Base-by-base conservation (phyloP, 176 grass and related monocot genomes). In the Alloteropsis semialata region DNA sequence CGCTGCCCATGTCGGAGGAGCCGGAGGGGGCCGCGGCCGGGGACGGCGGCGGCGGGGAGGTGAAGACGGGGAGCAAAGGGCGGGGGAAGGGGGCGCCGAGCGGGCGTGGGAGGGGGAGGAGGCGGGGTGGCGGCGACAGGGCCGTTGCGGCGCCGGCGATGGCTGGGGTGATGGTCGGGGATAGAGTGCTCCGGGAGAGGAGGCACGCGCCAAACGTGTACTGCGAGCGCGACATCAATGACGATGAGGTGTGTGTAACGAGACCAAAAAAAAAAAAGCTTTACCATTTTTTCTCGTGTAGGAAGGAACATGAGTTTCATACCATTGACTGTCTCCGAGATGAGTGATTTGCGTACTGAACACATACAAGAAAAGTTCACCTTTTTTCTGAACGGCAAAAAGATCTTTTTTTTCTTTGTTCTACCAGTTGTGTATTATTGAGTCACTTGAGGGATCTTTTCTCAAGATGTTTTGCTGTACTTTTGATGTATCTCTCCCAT, bases 161-260 rank as follows among this genome's bases (percentile, higher is more conserved):
- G 56, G 60, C 17, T 21, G 43, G 19, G 8, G 76, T 74, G 10
- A 65, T 44, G 16, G 44, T 21, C 13, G 56, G 76, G 28, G 60
- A 49, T 3, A 2, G 29, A 44, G 28, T 18, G 34, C 44, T 19
- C 16, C 27, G 84, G 65, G 24, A 43, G 67, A 61, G 66, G 45
- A 29, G 34, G 30, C 46, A 37, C 24, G 16, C 57, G 24, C 44
- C 76, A 1, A 38, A 42, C 13, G 34, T 25, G 24, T 80, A 18
- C 33, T 39, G 24, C 22, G 76, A 71, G 42, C 24, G 18, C 24
- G 55, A 63, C 57, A 43, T 11, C 9, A 67, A 54, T 5, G 64
- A 57, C 3, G 66, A 86, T 17, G 84, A 80, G 76, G 76, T 85
- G 34, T 36, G 34, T 36, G 34, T 36, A n/a, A n/a, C n/a, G 34